Conservation (phyloP, 139 green algal genomes). For the Chlorella sp. region DNA sequence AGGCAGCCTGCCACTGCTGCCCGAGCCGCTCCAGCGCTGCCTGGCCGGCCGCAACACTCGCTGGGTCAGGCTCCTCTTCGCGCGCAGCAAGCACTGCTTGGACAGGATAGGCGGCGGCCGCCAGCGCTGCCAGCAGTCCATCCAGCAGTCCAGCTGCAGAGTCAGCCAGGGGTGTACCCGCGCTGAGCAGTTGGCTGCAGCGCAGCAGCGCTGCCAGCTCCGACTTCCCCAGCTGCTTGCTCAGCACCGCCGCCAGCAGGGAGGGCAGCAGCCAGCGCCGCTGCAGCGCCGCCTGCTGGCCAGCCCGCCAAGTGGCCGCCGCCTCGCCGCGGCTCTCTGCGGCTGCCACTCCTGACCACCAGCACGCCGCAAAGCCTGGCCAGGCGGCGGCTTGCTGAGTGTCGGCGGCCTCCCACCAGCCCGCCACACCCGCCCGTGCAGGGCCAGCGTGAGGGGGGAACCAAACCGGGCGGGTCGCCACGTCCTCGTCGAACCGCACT, state of each 20-base stretch:
- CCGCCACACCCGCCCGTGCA: conserved; percentile 12
- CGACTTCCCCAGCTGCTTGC: not conserved
- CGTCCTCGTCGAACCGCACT: conserved; percentile 79
- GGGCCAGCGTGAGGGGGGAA: conserved; percentile 41
- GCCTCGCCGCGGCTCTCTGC: conserved; percentile 26
- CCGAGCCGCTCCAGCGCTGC: not conserved
- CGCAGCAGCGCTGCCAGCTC: no score
- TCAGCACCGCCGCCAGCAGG: conserved; percentile 32
- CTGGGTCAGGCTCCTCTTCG: not conserved
- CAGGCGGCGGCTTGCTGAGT: not conserved
- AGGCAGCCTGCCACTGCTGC: not conserved
- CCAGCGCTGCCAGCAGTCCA: no score
- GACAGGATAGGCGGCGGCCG: no score
- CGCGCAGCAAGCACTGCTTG: conserved; percentile 12
- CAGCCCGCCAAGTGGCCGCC: conserved; percentile 23
- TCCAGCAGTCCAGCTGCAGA: no score
- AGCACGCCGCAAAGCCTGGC: conserved; percentile 39
- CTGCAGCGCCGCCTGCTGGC: conserved; percentile 10
- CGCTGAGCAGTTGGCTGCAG: no score
- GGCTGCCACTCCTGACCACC: conserved; percentile 41
- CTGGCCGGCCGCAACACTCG: not conserved
- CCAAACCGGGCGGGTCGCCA: conserved; percentile 68
- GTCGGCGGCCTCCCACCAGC: conserved; percentile 42
- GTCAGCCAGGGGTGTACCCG: no score
- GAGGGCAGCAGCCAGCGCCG: conserved; percentile 41